Percentiles rank a stretch among this genome's conserved stretches.
Conservation (phyloP, 2,329 filamentous ascomycete species). For the Eutypella sp. region DNA sequence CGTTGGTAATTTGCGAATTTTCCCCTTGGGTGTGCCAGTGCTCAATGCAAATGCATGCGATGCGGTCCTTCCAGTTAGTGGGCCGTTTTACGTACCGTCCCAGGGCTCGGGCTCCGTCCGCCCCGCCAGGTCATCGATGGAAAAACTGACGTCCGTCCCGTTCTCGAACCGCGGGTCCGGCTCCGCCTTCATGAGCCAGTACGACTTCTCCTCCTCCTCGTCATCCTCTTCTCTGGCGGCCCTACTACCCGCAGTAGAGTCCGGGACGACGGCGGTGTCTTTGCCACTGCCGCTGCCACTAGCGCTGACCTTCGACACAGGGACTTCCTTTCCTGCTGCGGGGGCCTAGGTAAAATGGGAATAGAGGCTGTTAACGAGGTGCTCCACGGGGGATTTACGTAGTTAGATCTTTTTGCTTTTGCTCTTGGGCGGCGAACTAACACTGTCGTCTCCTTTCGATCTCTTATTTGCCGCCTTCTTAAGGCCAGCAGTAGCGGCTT, state of each 20-base stretch:
- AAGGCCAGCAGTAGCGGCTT: too few species aligned
- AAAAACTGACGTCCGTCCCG: constrained; percentile 85
- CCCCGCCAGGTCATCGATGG: constrained; percentile 79
- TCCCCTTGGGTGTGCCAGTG: not conserved
- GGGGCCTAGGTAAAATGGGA: too few species aligned
- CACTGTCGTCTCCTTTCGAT: too few species aligned
- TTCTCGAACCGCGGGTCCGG: constrained; percentile 83
- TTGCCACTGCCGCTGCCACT: constrained; percentile 1
- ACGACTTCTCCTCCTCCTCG: constrained; percentile 32
- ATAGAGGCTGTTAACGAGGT: too few species aligned
- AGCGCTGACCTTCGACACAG: too few species aligned
- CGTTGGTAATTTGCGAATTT: not conserved
- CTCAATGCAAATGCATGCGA: too few species aligned
- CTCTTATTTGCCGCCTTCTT: too few species aligned
- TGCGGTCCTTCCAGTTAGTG: too few species aligned
- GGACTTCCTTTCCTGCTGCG: too few species aligned
- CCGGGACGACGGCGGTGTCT: constrained; percentile 6
- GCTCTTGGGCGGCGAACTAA: too few species aligned
- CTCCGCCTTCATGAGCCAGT: constrained; percentile 85
- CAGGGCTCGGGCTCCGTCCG: constrained; percentile 78
- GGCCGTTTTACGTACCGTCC: constrained; percentile 70
- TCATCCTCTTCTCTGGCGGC: constrained; percentile 7
- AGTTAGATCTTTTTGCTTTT: too few species aligned
- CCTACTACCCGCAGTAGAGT: constrained; percentile 3
- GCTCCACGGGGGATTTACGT: too few species aligned